Percentiles rank a stretch among this genome's conserved stretches.
Conservation (phyloP, 2,329 filamentous ascomycete species). For the Sclerotinia glacialis region DNA sequence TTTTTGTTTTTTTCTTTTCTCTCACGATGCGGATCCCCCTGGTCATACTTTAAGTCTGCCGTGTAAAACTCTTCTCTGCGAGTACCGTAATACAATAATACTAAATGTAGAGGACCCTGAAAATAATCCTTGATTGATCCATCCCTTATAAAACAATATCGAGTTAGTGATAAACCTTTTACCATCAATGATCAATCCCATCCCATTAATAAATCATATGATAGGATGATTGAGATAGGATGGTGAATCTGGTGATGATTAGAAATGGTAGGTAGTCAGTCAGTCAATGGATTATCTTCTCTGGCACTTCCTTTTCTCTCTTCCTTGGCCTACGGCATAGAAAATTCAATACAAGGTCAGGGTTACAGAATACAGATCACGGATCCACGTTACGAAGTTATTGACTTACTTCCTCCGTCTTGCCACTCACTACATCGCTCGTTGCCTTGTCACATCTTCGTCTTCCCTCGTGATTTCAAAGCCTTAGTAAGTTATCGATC, state of each 20-base stretch:
- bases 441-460: too few species aligned
- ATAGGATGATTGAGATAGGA: background rate
- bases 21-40: background rate
- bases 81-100: background rate
- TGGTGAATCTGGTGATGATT: background rate
- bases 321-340: constrained; percentile 3
- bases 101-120: constrained; percentile 1
- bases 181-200: background rate
- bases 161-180: constrained; percentile 6
- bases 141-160: background rate
- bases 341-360: background rate
- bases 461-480: background rate
- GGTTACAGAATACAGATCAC: background rate
- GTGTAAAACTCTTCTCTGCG: background rate
- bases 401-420: background rate
- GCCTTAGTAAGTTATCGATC: too few species aligned
- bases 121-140: background rate
- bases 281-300: too few species aligned
- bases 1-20: too few species aligned
- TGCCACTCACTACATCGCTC: too few species aligned
- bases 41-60: background rate
- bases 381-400: background rate
- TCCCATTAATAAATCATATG: background rate
- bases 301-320: background rate
- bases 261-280: too few species aligned